A percentile compares a stretch with the other conserved stretches of the same genome.
phyloP scores from a whole-genome alignment of 164 flowering plant genomes.

The Annona cherimola region DNA sequence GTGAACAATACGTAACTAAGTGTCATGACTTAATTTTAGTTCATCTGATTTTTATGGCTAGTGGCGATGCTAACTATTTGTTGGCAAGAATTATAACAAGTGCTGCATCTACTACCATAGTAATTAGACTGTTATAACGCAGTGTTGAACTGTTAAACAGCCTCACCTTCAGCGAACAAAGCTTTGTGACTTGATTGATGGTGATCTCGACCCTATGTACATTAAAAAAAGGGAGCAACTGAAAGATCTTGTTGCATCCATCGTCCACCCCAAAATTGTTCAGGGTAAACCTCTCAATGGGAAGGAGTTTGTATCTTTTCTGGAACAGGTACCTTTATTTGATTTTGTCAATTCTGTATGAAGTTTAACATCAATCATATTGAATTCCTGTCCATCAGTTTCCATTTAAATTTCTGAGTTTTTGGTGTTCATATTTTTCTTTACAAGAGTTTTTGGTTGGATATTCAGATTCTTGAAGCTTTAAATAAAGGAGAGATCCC shows the following conservation, averaged over 20 bases:
- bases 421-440: neutral
- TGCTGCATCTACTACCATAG: neutral
- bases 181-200: slow-evolving; percentile 95
- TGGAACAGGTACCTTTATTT: slow-evolving; percentile 65
- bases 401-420: neutral
- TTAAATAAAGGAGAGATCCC: slow-evolving; percentile 99
- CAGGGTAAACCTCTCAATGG: slow-evolving; percentile 88
- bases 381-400: neutral
- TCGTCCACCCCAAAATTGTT: slow-evolving; percentile 88
- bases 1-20: neutral
- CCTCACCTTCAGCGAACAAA: slow-evolving; percentile 97
- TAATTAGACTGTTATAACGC: neutral
- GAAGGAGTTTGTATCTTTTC: slow-evolving; percentile 82
- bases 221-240: slow-evolving; percentile 70
- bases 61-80: neutral
- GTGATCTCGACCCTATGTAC: slow-evolving; percentile 81
- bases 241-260: slow-evolving; percentile 69
- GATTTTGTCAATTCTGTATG: neutral
- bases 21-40: neutral
- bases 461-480: slow-evolving; percentile 86
- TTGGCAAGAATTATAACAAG: neutral
- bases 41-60: neutral
- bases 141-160: slow-evolving; percentile 37
- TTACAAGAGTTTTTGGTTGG: neutral
- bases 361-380: neutral